These are phyloP conservation scores for Apiospora koreana DNA, from an alignment of 2,329 filamentous ascomycete genomes.

Conservation along the genomic window DNA sequence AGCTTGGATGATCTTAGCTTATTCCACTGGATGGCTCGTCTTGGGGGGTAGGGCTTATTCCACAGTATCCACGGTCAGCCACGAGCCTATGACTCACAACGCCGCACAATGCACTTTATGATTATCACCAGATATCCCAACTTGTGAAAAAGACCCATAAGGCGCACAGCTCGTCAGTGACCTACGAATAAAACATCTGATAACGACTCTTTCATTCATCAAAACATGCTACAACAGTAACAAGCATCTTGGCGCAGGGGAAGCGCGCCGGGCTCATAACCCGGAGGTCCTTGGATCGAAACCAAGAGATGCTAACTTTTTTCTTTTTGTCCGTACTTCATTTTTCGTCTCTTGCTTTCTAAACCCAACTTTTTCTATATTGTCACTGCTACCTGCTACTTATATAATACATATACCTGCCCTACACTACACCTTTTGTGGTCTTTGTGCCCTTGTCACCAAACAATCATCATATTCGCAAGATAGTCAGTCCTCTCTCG, in stretches of 20 bases:
- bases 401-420: background rate
- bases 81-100: conserved; percentile 4
- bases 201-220: background rate
- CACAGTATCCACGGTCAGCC: background rate
- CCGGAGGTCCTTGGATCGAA: conserved; percentile 32
- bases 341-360: background rate
- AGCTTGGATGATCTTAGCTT: background rate
- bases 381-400: background rate
- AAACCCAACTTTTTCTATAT: too few species aligned
- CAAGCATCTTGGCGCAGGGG: conserved; percentile 27
- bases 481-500: background rate
- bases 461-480: background rate
- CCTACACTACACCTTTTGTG: too few species aligned
- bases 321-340: background rate
- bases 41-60: background rate
- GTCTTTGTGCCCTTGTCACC: background rate
- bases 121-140: background rate
- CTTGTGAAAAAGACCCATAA: background rate
- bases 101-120: background rate
- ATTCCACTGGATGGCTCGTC: background rate
- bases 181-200: background rate
- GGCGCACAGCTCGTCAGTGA: background rate
- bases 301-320: conserved; percentile 27
- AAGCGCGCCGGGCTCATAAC: conserved; percentile 35
- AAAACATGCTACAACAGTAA: background rate